Evolutionary conservation across 139 green algal genomes (phyloP).

Genomic region (Chlorokybus atmophyticus): DNA sequence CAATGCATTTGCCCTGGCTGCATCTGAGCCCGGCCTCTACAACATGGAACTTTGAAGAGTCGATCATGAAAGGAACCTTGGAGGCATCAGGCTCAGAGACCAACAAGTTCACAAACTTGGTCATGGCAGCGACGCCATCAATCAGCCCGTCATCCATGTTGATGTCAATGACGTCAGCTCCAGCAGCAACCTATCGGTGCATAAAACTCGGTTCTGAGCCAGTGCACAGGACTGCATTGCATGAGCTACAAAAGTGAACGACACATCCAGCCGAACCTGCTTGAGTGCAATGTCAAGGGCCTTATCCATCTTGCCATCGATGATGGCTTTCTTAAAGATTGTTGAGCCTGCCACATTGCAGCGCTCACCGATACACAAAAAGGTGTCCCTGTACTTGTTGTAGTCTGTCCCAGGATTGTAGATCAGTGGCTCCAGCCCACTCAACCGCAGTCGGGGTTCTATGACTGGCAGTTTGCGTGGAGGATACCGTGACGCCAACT

Average conservation of each 20-base stretch:
- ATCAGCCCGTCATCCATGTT: slow-evolving; percentile 98
- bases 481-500: not conserved
- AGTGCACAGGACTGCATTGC: too few relatives aligned
- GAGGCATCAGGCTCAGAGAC: slow-evolving; percentile 80
- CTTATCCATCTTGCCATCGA: slow-evolving; percentile 89
- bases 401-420: slow-evolving; percentile 48
- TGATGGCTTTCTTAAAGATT: slow-evolving; percentile 94
- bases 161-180: slow-evolving; percentile 88
- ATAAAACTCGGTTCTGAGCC: too few relatives aligned
- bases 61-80: slow-evolving; percentile 96
- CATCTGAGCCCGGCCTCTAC: slow-evolving; percentile 95
- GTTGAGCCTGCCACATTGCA: slow-evolving; percentile 93
- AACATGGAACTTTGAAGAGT: slow-evolving; percentile 92
- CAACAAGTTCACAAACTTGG: slow-evolving; percentile 86
- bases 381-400: slow-evolving; percentile 38
- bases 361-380: slow-evolving; percentile 90
- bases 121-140: slow-evolving; percentile 88
- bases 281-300: slow-evolving; percentile 75
- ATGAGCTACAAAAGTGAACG: too few relatives aligned
- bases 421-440: slow-evolving; percentile 85
- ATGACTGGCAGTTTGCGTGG: slow-evolving; percentile 48
- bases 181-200: not conserved
- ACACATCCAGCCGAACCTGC: slow-evolving; percentile 48
- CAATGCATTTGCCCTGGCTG: slow-evolving; percentile 91
- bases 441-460: slow-evolving; percentile 69